phyloP scores from a whole-genome alignment of 2,329 filamentous ascomycete species.

The Annulohypoxylon truncatum region DNA sequence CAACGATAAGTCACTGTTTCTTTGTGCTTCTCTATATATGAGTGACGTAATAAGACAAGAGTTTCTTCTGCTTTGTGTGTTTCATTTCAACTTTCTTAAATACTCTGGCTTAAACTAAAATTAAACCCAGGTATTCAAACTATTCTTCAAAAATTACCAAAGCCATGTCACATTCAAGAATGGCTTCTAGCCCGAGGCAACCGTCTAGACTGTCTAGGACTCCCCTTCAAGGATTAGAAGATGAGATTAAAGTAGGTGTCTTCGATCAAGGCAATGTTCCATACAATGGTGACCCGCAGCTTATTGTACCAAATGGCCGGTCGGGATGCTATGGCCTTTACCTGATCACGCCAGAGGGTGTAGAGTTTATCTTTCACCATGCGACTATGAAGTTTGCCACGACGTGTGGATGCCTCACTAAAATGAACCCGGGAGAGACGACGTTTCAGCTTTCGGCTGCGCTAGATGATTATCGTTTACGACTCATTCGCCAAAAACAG shows the following conservation, averaged over 20 bases:
- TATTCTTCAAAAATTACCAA: neutral
- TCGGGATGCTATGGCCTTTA: constrained; percentile 31
- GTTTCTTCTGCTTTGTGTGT: neutral
- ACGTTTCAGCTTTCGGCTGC: constrained; percentile 13
- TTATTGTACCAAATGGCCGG: constrained; percentile 29
- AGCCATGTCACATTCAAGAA: neutral
- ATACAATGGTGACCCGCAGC: constrained; percentile 6
- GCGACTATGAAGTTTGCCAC: neutral
- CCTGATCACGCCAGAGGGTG: neutral
- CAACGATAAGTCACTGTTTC: neutral
- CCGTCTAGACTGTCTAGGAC: neutral
- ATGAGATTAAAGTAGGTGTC: constrained; percentile 16
- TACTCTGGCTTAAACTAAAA: neutral
- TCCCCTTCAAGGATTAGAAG: constrained; percentile 18
- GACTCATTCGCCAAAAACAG: constrained; percentile 11
- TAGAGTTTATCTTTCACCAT: constrained; percentile 30
- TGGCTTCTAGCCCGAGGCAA: neutral
- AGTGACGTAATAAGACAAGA: neutral
- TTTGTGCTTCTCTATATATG: neutral
- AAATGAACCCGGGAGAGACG: neutral
- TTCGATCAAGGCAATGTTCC: constrained; percentile 11
- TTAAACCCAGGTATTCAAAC: neutral
- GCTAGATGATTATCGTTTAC: constrained; percentile 23
- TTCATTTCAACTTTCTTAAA: neutral
- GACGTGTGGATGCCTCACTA: constrained; percentile 9